phyloP scores from a whole-genome alignment of 345 rosid species.

The Euphorbia lathyris region DNA sequence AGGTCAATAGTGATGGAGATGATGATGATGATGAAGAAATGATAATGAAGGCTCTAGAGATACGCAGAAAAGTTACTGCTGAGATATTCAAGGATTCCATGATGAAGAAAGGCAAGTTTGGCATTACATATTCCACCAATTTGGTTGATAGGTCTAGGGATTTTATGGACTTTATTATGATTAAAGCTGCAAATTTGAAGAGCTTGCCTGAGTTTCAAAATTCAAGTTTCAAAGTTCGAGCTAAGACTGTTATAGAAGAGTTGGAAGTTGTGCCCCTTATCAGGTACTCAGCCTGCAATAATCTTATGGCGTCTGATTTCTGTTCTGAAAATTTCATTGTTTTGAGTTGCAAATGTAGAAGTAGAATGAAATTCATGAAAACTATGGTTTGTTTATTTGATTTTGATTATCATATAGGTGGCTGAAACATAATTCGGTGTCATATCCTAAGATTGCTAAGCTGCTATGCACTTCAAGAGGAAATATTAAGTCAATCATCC shows the following conservation, averaged over 20 bases:
- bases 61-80: slow-evolving; percentile 64
- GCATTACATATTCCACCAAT: slow-evolving; percentile 76
- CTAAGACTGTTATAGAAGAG: slow-evolving; percentile 51
- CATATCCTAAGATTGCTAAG: slow-evolving; percentile 76
- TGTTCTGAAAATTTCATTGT: too few species aligned
- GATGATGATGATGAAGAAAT: slow-evolving; percentile 50
- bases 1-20: slow-evolving; percentile 13
- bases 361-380: neutral
- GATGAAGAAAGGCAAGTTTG: slow-evolving; percentile 70
- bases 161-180: slow-evolving; percentile 72
- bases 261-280: slow-evolving; percentile 67
- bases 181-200: slow-evolving; percentile 78
- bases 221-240: slow-evolving; percentile 57
- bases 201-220: slow-evolving; percentile 46
- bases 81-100: slow-evolving; percentile 66
- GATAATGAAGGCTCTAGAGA: slow-evolving; percentile 67
- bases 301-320: too few species aligned
- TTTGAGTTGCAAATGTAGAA: neutral
- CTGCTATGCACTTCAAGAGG: slow-evolving; percentile 66
- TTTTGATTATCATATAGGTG: slow-evolving; percentile 52
- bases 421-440: slow-evolving; percentile 77
- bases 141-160: slow-evolving; percentile 48
- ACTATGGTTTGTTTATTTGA: slow-evolving; percentile 8
- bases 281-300: slow-evolving; percentile 42
- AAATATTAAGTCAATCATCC: slow-evolving; percentile 55